A percentile compares a stretch with the other conserved stretches of the same genome.
Conservation (phyloP, 345 rosid species). For the Streptanthus diversifolius region DNA sequence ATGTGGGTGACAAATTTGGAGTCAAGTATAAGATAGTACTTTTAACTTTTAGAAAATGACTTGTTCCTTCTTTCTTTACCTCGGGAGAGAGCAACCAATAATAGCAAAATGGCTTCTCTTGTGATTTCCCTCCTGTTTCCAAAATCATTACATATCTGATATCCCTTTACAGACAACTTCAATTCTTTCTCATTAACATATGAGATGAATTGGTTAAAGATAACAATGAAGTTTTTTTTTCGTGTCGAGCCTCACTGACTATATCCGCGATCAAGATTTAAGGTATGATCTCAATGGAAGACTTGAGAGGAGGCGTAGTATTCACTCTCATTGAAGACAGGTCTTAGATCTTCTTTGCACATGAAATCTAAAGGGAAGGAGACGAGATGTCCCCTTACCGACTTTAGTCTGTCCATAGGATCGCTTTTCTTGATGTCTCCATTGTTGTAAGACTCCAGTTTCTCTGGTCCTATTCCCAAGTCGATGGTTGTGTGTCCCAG, state of each 20-base stretch:
- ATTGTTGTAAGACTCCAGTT: constrained; percentile 59
- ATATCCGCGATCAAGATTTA: not conserved
- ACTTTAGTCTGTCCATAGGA: constrained; percentile 62
- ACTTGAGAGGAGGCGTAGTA: constrained; percentile 92
- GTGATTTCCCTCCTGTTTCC: constrained; percentile 10
- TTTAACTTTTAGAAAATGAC: not conserved
- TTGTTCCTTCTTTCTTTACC: constrained; percentile 11
- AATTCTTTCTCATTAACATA: constrained; percentile 5
- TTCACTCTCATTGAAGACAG: constrained; percentile 89
- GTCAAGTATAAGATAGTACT: not conserved
- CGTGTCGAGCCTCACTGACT: constrained; percentile 2
- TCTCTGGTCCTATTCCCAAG: constrained; percentile 79
- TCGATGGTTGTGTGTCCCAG: constrained; percentile 86
- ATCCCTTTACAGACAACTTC: constrained; percentile 29
- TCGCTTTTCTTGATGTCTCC: constrained; percentile 56
- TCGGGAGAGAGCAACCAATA: constrained; percentile 27
- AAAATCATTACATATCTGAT: constrained; percentile 1
- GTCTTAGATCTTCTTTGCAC: constrained; percentile 93
- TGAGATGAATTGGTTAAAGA: constrained; percentile 10
- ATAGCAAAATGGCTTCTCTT: constrained; percentile 14
- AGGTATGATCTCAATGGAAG: constrained; percentile 52
- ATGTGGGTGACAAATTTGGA: not conserved
- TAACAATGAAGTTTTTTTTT: constrained; percentile 13
- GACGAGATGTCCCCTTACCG: constrained; percentile 83
- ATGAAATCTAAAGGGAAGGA: constrained; percentile 90